These are phyloP conservation scores for Lasiodiplodia citricola DNA, from an alignment of 2,329 filamentous ascomycete species.

Conservation along the genomic window DNA sequence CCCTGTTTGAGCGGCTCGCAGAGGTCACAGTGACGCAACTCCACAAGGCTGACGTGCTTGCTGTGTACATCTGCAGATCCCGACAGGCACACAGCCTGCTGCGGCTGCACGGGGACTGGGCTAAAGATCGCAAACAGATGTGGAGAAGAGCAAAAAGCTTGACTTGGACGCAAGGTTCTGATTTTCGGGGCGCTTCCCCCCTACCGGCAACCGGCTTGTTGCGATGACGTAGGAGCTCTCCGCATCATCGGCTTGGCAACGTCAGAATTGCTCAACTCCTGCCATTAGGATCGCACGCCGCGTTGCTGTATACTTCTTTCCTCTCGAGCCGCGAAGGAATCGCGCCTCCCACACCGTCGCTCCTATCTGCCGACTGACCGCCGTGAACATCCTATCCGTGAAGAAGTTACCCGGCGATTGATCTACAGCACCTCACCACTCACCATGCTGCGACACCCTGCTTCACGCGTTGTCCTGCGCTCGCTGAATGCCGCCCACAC, in stretches of 20 bases:
- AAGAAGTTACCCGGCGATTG: slow-evolving; percentile 6
- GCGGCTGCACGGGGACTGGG: slow-evolving; percentile 5
- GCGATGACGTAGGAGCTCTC: slow-evolving; percentile 11
- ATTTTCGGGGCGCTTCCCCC: slow-evolving; percentile 5
- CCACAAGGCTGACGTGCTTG: slow-evolving; percentile 17
- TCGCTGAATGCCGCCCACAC: slow-evolving; percentile 31
- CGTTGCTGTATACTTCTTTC: background rate
- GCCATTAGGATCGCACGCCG: background rate
- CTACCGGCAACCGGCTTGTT: background rate
- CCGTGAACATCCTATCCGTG: background rate
- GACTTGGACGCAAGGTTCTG: slow-evolving; percentile 1
- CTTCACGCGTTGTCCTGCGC: slow-evolving; percentile 42
- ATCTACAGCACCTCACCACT: slow-evolving; percentile 15
- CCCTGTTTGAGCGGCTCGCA: slow-evolving; percentile 2
- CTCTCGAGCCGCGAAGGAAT: background rate
- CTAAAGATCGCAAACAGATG: slow-evolving; percentile 5
- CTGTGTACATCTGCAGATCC: slow-evolving; percentile 4
- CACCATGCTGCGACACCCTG: slow-evolving; percentile 44
- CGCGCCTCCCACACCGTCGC: background rate
- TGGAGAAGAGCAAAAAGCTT: slow-evolving; percentile 22
- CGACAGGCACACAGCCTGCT: background rate
- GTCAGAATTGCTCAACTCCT: slow-evolving; percentile 3
- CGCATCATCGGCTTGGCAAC: background rate
- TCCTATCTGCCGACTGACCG: slow-evolving; percentile 32
- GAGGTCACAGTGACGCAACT: slow-evolving; percentile 14